Evolutionary conservation across 2,329 filamentous ascomycete genomes (phyloP).

Genomic region (Aureobasidium sp.): DNA sequence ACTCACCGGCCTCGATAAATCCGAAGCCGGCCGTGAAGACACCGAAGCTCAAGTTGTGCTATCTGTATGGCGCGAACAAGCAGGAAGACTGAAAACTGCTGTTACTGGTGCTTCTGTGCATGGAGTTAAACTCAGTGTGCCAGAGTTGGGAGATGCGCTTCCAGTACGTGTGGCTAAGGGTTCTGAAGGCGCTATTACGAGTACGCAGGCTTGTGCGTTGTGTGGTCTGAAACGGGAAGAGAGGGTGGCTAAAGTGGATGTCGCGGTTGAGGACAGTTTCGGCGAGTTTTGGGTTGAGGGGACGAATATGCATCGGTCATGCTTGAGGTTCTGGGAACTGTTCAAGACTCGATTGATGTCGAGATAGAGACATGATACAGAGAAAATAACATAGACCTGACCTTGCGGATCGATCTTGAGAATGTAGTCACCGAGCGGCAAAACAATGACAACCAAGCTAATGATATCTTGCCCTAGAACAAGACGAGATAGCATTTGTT

Average conservation of each 20-base stretch:
- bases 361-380: conserved; percentile 35
- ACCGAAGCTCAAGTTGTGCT: conserved; percentile 74
- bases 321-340: conserved; percentile 76
- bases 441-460: too few species aligned
- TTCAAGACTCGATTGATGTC: conserved; percentile 63
- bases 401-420: too few species aligned
- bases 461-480: too few species aligned
- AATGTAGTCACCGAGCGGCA: too few species aligned
- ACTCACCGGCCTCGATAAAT: conserved; percentile 73
- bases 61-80: conserved; percentile 62
- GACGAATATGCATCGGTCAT: conserved; percentile 44
- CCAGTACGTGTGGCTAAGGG: conserved; percentile 54
- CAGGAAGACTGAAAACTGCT: conserved; percentile 65
- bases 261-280: conserved; percentile 78
- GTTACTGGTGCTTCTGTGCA: conserved; percentile 54
- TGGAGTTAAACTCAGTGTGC: conserved; percentile 36
- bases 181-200: conserved; percentile 58
- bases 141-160: conserved; percentile 63
- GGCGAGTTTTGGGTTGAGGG: conserved; percentile 92
- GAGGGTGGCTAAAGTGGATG: conserved; percentile 65
- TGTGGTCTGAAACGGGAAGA: conserved; percentile 87
- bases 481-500: too few species aligned
- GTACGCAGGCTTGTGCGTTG: conserved; percentile 67
- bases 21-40: conserved; percentile 73
- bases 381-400: too few species aligned